Evolutionary conservation across 2,329 filamentous ascomycete genomes (phyloP).

Genomic region (Aspergillus sp.): DNA sequence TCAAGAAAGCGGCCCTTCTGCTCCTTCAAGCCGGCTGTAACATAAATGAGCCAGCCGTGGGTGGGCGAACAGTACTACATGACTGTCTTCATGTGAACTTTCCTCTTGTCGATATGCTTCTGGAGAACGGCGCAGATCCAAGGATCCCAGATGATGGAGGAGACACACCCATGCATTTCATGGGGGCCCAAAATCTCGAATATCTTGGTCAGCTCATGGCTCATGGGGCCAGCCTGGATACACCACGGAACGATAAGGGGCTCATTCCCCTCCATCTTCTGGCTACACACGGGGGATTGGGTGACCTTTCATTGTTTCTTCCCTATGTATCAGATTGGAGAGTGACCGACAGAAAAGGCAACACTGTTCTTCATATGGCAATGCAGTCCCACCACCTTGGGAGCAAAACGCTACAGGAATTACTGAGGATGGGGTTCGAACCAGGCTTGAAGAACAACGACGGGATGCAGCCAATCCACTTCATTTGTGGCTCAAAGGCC

Average conservation of each 20-base stretch:
- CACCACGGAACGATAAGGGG: slow-evolving; percentile 1
- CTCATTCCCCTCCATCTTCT: slow-evolving; percentile 15
- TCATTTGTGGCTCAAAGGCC: background rate
- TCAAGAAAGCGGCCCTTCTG: background rate
- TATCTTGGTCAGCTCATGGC: slow-evolving; percentile 10
- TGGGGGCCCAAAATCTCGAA: background rate
- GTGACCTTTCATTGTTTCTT: slow-evolving; percentile 11
- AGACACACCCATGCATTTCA: slow-evolving; percentile 10
- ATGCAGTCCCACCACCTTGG: background rate
- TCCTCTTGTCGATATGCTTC: background rate
- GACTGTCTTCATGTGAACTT: background rate
- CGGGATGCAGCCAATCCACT: slow-evolving; percentile 3
- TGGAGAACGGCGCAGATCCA: slow-evolving; percentile 9
- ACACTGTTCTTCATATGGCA: slow-evolving; percentile 17
- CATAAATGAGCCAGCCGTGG: slow-evolving; percentile 7
- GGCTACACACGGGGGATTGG: slow-evolving; percentile 5
- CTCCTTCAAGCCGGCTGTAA: slow-evolving; percentile 14
- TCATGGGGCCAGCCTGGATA: slow-evolving; percentile 15
- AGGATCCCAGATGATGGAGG: slow-evolving; percentile 10
- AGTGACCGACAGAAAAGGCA: slow-evolving; percentile 10
- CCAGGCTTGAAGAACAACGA: slow-evolving; percentile 1
- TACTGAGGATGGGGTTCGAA: slow-evolving; percentile 3
- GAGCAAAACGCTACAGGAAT: background rate
- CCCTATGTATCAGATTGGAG: slow-evolving; percentile 14
- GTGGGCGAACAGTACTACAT: slow-evolving; percentile 3